Conservation (phyloP, 2,329 filamentous ascomycete species). For the Corynespora cassiicola region DNA sequence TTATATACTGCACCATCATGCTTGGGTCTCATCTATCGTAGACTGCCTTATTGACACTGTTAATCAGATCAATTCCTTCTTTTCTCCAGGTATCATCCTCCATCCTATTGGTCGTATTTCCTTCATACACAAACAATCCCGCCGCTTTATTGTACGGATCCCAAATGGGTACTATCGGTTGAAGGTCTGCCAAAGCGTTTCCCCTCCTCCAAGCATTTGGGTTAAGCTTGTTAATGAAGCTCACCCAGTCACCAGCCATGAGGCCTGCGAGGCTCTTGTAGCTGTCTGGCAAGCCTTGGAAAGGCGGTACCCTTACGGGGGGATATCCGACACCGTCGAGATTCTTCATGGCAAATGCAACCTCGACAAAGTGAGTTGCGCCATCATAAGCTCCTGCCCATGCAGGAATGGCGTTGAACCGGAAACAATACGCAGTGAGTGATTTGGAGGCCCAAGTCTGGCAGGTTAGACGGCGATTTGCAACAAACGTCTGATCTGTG, state of each 20-base stretch:
- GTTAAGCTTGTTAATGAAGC: constrained; percentile 47
- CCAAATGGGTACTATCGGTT: constrained; percentile 11
- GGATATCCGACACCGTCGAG: constrained; percentile 47
- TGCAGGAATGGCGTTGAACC: constrained; percentile 60
- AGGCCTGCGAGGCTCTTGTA: constrained; percentile 45
- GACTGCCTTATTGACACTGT: too few relatives aligned
- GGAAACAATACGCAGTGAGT: constrained; percentile 62
- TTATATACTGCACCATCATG: too few relatives aligned
- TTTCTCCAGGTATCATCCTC: constrained; percentile 47
- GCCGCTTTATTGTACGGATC: constrained; percentile 26
- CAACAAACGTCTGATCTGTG: constrained; percentile 63
- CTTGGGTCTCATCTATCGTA: too few relatives aligned
- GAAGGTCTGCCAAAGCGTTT: too few relatives aligned
- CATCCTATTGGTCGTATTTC: constrained; percentile 35
- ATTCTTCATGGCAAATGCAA: constrained; percentile 51
- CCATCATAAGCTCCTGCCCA: constrained; percentile 47
- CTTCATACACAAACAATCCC: constrained; percentile 51
- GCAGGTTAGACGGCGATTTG: constrained; percentile 57
- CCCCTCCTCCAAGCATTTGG: constrained; percentile 25
- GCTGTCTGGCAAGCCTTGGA: constrained; percentile 29
- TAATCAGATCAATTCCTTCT: constrained; percentile 47
- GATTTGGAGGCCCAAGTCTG: constrained; percentile 54
- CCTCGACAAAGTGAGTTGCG: constrained; percentile 59
- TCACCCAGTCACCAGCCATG: constrained; percentile 47
- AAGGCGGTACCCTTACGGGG: constrained; percentile 32